Evolutionary conservation across 2,329 filamentous ascomycete species (phyloP), one percentile per base, ranked within the genome.

Genomic region (Exophiala bonariae): DNA sequence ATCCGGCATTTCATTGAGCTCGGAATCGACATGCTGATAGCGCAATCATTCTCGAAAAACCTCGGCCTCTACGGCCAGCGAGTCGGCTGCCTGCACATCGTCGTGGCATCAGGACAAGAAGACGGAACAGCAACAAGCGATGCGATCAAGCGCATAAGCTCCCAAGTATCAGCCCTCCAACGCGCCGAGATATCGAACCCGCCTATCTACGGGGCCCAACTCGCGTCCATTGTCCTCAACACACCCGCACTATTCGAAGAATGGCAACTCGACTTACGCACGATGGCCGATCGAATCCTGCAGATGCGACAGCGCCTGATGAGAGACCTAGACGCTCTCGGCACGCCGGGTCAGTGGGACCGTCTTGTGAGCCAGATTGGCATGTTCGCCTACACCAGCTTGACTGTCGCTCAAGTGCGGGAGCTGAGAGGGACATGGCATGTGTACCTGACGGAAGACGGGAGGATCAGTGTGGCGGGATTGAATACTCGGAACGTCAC

Each of bases 361-460:
- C 93, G 99, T 73, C 95, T 99, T 67, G 96, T 90, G 13, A 88
- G 95, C 62, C 93, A 99, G 79, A 99, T 99, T 65, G 93, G 93
- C 74, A 99, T 99, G 93, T 99, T 99, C 75, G 92, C 86, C 68
- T 99, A 95, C 48, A 77, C 76, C 0, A 79, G 78, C 0, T 62
- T 82, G 50, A 72, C 52, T 3, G 70, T 74, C 48, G 49, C 62
- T 3, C 77, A 80, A 53, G 76, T 81, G 3, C 57, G 62, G 56
- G 59, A 65, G 35, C 56, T 76, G 49, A 61, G 70, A 23, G 69
- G 72, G 42, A 73, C 75, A 61, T 74, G 70, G 66, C 73, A 76
- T 51, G 65, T 76, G 32, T 76, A 76, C 48, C 75, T 76, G 73
- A 97, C 92, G 58, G 96, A 96, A 81, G 97, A 99, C 65, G 93